phyloP scores from a whole-genome alignment of 2,329 filamentous ascomycete genomes.

The Pseudogymnoascus sp. region DNA sequence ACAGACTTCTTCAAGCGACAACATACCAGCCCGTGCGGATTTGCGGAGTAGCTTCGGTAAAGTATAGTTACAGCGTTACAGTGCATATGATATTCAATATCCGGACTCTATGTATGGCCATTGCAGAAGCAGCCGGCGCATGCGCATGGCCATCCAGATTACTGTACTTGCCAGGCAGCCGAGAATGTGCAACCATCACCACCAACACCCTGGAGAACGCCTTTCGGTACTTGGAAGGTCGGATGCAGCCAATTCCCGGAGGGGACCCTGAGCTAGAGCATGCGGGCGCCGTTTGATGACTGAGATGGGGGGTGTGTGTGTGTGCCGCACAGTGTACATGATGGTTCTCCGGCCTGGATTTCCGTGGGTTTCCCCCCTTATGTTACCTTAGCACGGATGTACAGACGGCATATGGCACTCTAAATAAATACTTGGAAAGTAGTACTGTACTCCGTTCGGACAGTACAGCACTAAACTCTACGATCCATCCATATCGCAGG shows the following conservation, averaged over 20 bases:
- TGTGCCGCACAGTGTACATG: not conserved
- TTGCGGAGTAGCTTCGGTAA: not conserved
- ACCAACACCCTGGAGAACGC: not conserved
- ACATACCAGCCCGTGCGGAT: not conserved
- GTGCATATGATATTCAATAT: conserved; percentile 1
- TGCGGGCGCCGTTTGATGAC: conserved; percentile 4
- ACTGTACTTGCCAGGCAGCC: not conserved
- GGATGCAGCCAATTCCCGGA: conserved; percentile 5
- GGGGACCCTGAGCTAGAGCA: conserved; percentile 3
- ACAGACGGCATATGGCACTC: not conserved
- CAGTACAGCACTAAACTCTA: not conserved
- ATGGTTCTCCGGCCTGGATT: not conserved
- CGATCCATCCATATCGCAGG: no score
- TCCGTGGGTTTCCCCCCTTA: not conserved
- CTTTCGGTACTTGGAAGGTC: conserved; percentile 5
- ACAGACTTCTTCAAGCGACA: not conserved
- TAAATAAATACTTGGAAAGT: conserved; percentile 1
- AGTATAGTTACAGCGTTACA: not conserved
- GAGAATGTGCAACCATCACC: not conserved
- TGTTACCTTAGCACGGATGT: not conserved
- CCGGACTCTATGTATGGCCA: not conserved
- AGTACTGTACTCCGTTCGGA: not conserved
- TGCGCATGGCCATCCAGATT: not conserved
- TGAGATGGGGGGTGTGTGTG: not conserved
- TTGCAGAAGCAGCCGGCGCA: not conserved